Evolutionary conservation across 2,329 filamentous ascomycete species (phyloP), one percentile per base, ranked within the genome.

Genomic region (Neonectria punicea): DNA sequence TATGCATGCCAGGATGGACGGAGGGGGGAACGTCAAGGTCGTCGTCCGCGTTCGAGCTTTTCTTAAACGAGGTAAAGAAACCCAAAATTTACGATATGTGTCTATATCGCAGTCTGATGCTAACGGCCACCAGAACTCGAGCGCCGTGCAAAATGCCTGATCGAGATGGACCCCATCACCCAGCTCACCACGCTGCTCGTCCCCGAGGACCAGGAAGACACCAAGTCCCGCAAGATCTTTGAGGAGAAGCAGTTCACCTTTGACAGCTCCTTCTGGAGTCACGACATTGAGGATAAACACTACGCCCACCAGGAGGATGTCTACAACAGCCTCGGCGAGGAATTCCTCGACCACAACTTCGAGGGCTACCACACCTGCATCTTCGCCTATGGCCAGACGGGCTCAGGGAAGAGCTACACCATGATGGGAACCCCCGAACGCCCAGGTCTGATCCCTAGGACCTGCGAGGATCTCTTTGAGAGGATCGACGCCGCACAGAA

Each of bases 301-400:
- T 99, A 98, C 77, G 94, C 96, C 4, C 87, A 91, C 66, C 96
- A 99, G 78, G 93, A 94, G 74, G 93, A 98, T 74, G 92, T 99
- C 61, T 98, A 99, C 84, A 93, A 96, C 75, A 92, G 92, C 64
- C 87, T 99, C 25, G 96, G 96, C 60, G 94, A 98, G 79, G 96
- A 98, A 76, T 98, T 99, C 72, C 87, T 99, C 67, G 96, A 99
- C 80, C 96, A 99, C 86, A 99, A 99, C 82, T 99, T 99, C 75
- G 94, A 98, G 77, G 96, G 96, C 69, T 99, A 99, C 82, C 95
- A 99, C 81, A 99, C 96, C 0, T 99, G 96, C 80, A 99, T 99
- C 72, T 98, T 99, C 77, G 96, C 96, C 66, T 98, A 99, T 76
- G 96, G 96, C 11, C 96, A 99, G 83, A 99, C 96, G 0, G 96